Percentiles rank a stretch among this genome's conserved stretches.
These are phyloP conservation scores for Nicotiana knightiana DNA, from an alignment of 257 asterid genomes.

Conservation along the genomic window DNA sequence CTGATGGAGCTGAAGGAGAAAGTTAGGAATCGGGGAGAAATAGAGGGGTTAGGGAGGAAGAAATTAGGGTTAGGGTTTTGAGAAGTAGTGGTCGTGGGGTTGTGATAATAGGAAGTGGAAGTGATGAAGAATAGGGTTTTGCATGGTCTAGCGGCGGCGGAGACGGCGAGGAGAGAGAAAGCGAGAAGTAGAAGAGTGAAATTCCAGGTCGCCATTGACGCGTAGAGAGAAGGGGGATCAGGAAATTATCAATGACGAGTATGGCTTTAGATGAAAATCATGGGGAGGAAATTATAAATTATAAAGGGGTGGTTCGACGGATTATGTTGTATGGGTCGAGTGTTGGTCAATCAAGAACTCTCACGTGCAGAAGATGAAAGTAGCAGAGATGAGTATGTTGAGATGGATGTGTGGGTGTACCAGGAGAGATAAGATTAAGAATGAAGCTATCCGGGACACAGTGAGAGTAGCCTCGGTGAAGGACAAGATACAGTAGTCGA, in stretches of 20 bases:
- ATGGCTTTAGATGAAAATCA: not conserved
- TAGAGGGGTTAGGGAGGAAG: constrained; percentile 9
- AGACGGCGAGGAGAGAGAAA: not conserved
- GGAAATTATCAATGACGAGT: not conserved
- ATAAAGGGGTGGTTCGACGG: no score
- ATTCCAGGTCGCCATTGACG: not conserved
- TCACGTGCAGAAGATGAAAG: no score
- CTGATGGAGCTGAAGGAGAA: constrained; percentile 40
- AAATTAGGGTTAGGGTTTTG: constrained; percentile 13
- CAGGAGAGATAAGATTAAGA: no score
- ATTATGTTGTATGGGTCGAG: no score
- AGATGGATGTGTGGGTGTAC: no score
- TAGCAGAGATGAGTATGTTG: no score
- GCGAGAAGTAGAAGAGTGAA: not conserved
- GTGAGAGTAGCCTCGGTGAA: no score
- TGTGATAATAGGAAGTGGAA: constrained; percentile 8
- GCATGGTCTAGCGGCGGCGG: not conserved
- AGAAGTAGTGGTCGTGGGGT: not conserved
- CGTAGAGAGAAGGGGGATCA: not conserved
- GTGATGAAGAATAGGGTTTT: constrained; percentile 1
- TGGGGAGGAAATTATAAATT: not conserved
- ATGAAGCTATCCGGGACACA: no score
- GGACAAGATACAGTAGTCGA: no score
- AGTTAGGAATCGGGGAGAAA: constrained; percentile 36
- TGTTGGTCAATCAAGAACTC: no score